Percentiles rank a stretch among this genome's conserved stretches.
Conservation (phyloP, 331 rosid species). For the Malus hybrid region DNA sequence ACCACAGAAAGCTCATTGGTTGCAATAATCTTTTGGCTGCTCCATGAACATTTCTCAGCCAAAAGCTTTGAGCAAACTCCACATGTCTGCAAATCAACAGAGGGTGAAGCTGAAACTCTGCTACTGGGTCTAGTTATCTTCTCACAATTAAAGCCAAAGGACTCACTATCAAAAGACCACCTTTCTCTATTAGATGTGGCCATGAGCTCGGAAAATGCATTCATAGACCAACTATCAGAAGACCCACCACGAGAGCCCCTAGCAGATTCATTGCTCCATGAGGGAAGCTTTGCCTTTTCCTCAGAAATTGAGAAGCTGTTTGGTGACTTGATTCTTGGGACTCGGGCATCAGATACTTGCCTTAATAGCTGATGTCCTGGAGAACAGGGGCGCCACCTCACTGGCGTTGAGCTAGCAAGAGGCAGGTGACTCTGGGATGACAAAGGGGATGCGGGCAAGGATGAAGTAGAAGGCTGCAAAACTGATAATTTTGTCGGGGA, state of each 20-base stretch:
- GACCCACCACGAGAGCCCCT: conserved; percentile 58
- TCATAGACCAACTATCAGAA: conserved; percentile 80
- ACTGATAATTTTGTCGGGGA: conserved; percentile 55
- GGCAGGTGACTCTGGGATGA: conserved; percentile 53
- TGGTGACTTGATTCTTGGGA: conserved; percentile 60
- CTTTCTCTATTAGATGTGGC: conserved; percentile 63
- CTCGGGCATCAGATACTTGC: conserved; percentile 56
- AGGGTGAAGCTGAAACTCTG: conserved; percentile 44
- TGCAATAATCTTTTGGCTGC: conserved; percentile 71
- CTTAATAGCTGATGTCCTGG: conserved; percentile 47
- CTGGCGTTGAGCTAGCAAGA: conserved; percentile 50
- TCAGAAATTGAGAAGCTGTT: conserved; percentile 47
- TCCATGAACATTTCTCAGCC: conserved; percentile 71
- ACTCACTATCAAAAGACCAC: conserved; percentile 81
- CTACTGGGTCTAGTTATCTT: conserved; percentile 50
- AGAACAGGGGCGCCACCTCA: conserved; percentile 42
- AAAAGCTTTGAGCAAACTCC: conserved; percentile 82
- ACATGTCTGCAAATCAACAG: conserved; percentile 65
- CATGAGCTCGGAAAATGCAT: conserved; percentile 73
- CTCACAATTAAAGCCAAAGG: conserved; percentile 60
- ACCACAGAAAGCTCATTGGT: conserved; percentile 71
- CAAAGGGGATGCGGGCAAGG: conserved; percentile 54
- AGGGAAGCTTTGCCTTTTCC: conserved; percentile 52
- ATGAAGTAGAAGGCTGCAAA: conserved; percentile 62
- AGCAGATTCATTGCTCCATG: conserved; percentile 59